These are phyloP conservation scores for Physcomitrium patens DNA, from an alignment of 225 moss, liverwort and hornwort genomes.

Conservation along the genomic window DNA sequence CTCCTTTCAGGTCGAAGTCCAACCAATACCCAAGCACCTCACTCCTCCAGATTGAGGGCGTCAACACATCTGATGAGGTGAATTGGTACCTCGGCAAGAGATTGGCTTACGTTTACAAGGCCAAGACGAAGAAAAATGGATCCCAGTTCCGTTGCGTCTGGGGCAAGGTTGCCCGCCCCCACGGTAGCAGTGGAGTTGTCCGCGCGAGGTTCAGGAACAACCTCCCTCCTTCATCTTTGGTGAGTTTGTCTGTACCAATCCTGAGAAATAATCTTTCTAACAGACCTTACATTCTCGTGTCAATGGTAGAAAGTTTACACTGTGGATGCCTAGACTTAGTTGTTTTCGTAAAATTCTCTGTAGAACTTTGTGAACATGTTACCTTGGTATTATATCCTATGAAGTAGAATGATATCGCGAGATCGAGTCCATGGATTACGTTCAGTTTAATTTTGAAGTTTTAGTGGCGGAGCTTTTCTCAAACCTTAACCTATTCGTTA, in stretches of 20 bases:
- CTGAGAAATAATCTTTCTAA: background rate
- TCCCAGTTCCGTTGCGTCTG: slow-evolving; percentile 85
- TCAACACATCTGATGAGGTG: slow-evolving; percentile 87
- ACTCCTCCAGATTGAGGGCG: slow-evolving; percentile 87
- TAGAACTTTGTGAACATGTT: background rate
- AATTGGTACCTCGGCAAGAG: slow-evolving; percentile 81
- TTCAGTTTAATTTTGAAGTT: background rate
- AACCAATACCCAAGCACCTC: slow-evolving; percentile 93
- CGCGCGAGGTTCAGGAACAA: slow-evolving; percentile 90
- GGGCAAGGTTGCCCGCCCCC: slow-evolving; percentile 61
- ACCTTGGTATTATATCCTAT: background rate
- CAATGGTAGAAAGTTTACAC: background rate
- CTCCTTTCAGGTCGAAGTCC: slow-evolving; percentile 72
- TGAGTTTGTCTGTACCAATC: slow-evolving; percentile 19
- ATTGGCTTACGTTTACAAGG: slow-evolving; percentile 54
- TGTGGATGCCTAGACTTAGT: background rate
- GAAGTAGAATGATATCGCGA: no score
- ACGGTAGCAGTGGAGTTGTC: slow-evolving; percentile 78
- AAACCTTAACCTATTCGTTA: background rate
- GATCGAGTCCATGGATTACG: background rate
- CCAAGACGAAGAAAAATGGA: slow-evolving; percentile 84
- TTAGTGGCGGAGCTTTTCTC: background rate
- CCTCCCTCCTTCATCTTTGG: slow-evolving; percentile 82
- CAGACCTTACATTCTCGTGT: background rate
- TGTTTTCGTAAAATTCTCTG: background rate